Evolutionary conservation across 148 eudicot species (phyloP), one percentile per base, ranked within the genome.

Genomic region (Rhododendron vialii): DNA sequence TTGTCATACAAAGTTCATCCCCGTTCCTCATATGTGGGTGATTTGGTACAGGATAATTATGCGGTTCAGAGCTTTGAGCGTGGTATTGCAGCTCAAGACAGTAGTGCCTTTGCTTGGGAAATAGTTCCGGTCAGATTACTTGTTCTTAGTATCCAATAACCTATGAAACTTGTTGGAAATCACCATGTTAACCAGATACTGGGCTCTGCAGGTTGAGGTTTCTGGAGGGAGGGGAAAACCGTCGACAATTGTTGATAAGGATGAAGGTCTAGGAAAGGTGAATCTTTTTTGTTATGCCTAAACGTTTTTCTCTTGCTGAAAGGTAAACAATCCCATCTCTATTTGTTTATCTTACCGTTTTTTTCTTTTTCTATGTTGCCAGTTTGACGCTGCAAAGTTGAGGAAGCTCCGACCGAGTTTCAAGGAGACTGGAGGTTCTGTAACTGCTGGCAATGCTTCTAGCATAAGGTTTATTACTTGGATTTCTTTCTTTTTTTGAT

Each of bases 401-500:
- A 94, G 93, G 86, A 97, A 97, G 93, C 96, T 97, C 81, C 91
- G 98, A 81, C 99, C 99, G 45, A 95, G 98, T 90, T 97, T 97
- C 88, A 97, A 95, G 93, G 90, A 85, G 86, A 89, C 80, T 87
- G 99, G 98, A 82, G 98, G 98, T 69, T 90, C 94, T 80, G 99
- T 97, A 84, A 97, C 99, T 87, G 98, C 99, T 88, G 99, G 99
- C 88, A 97, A 97, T 89, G 98, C 99, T 83, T 97, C 99, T 80
- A 94, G 98, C 87, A 95, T 97, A 86, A 97, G 98, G 99, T 96
- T 85, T 57, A 84, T 77, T 81, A 26, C 71, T 76, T 71, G 76
- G 11, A 33, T 30, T 71, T 35, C 24, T 78, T 61, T 4, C 24
- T 6, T 45, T 45, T 83, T 48, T 30, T 33, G 76, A 73, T 80